A percentile compares a stretch with the other conserved stretches of the same genome.
Conservation (phyloP, 2,329 filamentous ascomycete genomes). For the Hymenoscyphus occultus region DNA sequence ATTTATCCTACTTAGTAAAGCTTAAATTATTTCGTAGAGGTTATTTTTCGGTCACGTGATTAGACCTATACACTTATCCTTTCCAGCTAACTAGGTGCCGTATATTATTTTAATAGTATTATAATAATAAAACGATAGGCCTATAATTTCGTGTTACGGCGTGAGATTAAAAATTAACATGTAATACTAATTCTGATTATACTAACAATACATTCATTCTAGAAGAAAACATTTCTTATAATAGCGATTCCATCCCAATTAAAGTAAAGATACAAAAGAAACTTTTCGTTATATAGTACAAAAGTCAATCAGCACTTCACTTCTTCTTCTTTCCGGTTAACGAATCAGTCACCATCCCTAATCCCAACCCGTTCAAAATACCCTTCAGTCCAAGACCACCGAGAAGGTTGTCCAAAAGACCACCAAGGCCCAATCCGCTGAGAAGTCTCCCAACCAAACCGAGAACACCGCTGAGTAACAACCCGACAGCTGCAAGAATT, state of each 20-base stretch:
- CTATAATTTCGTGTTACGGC: too few species aligned
- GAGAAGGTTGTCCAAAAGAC: slow-evolving; percentile 74
- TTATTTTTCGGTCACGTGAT: too few species aligned
- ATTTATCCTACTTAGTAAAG: too few species aligned
- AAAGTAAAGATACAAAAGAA: not conserved
- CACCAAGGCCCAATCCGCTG: slow-evolving; percentile 76
- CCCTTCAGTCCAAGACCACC: slow-evolving; percentile 75
- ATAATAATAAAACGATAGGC: too few species aligned
- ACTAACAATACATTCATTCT: not conserved
- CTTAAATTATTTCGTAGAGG: too few species aligned
- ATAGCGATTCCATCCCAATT: not conserved
- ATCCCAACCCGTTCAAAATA: slow-evolving; percentile 69
- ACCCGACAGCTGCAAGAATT: slow-evolving; percentile 84
- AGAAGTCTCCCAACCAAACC: slow-evolving; percentile 76
- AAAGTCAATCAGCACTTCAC: not conserved
- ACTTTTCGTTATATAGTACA: slow-evolving; percentile 1
- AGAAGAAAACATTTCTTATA: not conserved
- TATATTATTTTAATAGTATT: too few species aligned
- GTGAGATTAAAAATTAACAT: too few species aligned
- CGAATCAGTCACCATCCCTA: slow-evolving; percentile 46
- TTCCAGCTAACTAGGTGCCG: too few species aligned
- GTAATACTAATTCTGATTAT: not conserved
- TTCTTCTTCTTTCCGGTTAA: slow-evolving; percentile 46
- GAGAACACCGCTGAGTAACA: slow-evolving; percentile 78
- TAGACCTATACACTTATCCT: too few species aligned